These are phyloP conservation scores for Solanum lycopersicoides DNA, from an alignment of 257 asterid genomes.

Conservation along the genomic window DNA sequence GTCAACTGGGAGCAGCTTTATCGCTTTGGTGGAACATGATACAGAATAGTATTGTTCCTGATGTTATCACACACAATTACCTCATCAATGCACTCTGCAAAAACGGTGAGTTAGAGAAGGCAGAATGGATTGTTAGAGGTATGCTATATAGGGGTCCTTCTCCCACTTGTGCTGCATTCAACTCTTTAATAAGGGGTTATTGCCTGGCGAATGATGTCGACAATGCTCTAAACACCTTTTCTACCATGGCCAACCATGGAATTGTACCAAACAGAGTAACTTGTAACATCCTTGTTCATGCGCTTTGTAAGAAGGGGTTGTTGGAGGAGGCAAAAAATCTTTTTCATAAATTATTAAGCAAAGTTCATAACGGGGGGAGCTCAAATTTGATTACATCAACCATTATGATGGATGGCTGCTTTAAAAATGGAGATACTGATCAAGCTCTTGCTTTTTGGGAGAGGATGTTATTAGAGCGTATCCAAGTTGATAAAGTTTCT, in stretches of 20 bases:
- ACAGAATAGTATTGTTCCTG: constrained; percentile 41
- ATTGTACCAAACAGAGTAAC: constrained; percentile 58
- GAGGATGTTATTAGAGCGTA: constrained; percentile 23
- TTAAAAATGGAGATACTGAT: constrained; percentile 49
- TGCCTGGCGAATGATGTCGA: constrained; percentile 44
- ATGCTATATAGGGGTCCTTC: constrained; percentile 60
- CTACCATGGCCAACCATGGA: constrained; percentile 46
- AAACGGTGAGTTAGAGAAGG: constrained; percentile 48
- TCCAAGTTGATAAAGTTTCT: constrained; percentile 47
- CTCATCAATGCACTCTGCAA: constrained; percentile 68
- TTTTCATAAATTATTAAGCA: constrained; percentile 42
- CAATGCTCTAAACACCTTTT: constrained; percentile 52
- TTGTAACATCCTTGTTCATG: constrained; percentile 72
- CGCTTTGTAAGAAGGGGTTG: constrained; percentile 63
- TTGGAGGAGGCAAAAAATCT: constrained; percentile 41
- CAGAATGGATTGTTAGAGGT: constrained; percentile 54
- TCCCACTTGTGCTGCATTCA: constrained; percentile 75
- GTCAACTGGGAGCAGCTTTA: constrained; percentile 50
- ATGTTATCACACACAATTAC: constrained; percentile 59
- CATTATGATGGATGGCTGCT: constrained; percentile 62
- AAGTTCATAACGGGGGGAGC: constrained; percentile 13
- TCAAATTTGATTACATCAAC: constrained; percentile 55
- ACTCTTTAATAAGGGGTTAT: constrained; percentile 71
- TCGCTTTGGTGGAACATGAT: constrained; percentile 46
- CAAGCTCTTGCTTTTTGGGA: constrained; percentile 56